These are phyloP conservation scores for Gracilariopsis chorda DNA, from an alignment of 23 red algal species.

Conservation along the genomic window DNA sequence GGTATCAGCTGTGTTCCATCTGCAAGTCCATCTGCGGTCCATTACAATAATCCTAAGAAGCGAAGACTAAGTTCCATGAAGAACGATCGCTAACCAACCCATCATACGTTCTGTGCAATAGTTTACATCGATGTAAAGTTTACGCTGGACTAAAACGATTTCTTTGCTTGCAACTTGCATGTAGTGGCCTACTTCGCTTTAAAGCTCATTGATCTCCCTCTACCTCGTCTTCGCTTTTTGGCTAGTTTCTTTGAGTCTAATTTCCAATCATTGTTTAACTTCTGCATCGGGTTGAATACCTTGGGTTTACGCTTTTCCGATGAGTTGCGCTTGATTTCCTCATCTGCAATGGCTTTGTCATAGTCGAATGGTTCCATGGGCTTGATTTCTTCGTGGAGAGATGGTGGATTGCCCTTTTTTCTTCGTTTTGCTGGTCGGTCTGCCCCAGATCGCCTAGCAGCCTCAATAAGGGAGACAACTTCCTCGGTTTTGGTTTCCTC, in stretches of 20 bases:
- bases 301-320: neutral
- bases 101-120: too few relatives aligned
- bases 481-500: neutral
- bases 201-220: slow-evolving; percentile 45
- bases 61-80: too few relatives aligned
- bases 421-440: neutral
- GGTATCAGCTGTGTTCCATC: too few relatives aligned
- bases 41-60: too few relatives aligned
- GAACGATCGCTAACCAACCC: too few relatives aligned
- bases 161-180: too few relatives aligned
- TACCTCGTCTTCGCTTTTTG: slow-evolving; percentile 8
- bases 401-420: neutral
- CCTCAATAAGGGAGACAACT: neutral
- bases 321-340: neutral
- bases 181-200: neutral
- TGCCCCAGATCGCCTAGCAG: neutral
- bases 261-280: slow-evolving; percentile 18
- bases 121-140: neutral
- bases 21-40: too few relatives aligned
- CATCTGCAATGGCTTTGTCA: neutral
- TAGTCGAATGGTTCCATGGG: slow-evolving; percentile 8
- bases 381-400: neutral
- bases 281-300: slow-evolving; percentile 15
- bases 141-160: neutral
- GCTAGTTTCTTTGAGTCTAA: neutral